phyloP scores from a whole-genome alignment of 2,329 filamentous ascomycete genomes.

The Colletotrichum liriopes region DNA sequence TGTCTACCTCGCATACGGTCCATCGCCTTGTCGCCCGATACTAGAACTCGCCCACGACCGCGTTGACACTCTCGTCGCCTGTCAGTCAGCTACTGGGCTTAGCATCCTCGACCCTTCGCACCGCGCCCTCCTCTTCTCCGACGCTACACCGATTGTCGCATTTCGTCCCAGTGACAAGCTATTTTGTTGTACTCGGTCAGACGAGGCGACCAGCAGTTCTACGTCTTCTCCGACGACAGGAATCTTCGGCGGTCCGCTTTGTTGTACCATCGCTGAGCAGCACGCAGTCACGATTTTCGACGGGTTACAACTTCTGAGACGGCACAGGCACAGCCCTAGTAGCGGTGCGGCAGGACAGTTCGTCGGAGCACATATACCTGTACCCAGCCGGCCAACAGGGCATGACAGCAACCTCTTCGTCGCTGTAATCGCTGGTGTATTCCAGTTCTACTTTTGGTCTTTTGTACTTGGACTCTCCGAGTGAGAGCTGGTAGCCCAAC shows the following conservation, averaged over 20 bases:
- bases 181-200: not conserved
- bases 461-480: not conserved
- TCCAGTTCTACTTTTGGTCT: constrained; percentile 7
- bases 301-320: constrained; percentile 1
- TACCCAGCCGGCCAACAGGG: constrained; percentile 2
- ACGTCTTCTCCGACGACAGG: not conserved
- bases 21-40: constrained; percentile 24
- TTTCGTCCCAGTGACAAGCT: not conserved
- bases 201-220: not conserved
- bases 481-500: constrained; percentile 46
- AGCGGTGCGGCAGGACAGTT: not conserved
- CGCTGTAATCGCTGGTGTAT: constrained; percentile 21
- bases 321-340: not conserved
- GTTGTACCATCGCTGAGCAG: constrained; percentile 11
- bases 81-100: not conserved
- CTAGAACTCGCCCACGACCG: constrained; percentile 14
- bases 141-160: constrained; percentile 27
- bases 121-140: constrained; percentile 9
- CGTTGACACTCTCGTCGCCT: constrained; percentile 11
- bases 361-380: not conserved
- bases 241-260: not conserved
- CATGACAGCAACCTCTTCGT: constrained; percentile 17
- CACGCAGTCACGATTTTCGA: not conserved
- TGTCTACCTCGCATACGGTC: constrained; percentile 25
- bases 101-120: constrained; percentile 4